Evolutionary conservation across 2,329 filamentous ascomycete species (phyloP).

Genomic region (Tympanopsis confertula): DNA sequence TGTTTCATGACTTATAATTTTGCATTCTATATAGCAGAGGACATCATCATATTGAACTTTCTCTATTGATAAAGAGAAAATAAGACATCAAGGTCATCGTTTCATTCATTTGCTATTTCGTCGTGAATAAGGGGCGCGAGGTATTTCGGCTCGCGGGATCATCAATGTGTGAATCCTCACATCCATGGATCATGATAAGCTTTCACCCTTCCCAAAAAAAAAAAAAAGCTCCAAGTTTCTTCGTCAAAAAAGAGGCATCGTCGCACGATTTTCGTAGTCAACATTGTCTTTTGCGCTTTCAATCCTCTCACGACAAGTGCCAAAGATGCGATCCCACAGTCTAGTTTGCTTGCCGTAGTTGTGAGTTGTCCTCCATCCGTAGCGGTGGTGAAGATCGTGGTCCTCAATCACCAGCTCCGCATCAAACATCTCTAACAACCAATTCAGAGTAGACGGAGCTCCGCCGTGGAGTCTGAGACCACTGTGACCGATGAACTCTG

Average conservation of each 20-base stretch:
- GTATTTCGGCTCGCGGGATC: too few relatives aligned
- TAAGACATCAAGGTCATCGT: too few relatives aligned
- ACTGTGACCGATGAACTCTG: constrained; percentile 24
- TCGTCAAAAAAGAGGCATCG: constrained; percentile 13
- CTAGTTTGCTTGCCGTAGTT: constrained; percentile 26
- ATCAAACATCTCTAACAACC: constrained; percentile 17
- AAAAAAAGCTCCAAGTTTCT: constrained; percentile 8
- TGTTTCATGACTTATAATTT: too few relatives aligned
- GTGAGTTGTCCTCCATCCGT: constrained; percentile 22
- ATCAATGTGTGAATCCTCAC: too few relatives aligned
- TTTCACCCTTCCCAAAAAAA: too few relatives aligned
- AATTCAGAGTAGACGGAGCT: constrained; percentile 19
- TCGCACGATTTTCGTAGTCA: constrained; percentile 13
- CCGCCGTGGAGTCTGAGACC: constrained; percentile 22
- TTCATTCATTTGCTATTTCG: too few relatives aligned
- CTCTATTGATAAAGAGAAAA: too few relatives aligned
- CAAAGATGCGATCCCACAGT: constrained; percentile 22
- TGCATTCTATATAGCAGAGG: too few relatives aligned
- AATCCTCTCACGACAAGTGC: constrained; percentile 20
- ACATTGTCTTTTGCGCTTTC: constrained; percentile 17
- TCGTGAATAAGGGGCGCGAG: too few relatives aligned
- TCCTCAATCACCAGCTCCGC: constrained; percentile 28
- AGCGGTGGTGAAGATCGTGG: constrained; percentile 25
- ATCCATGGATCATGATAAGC: too few relatives aligned
- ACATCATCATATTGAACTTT: too few relatives aligned